These are phyloP conservation scores for Mycena filopes DNA, from an alignment of 768 basidiomycete genomes.

Conservation along the genomic window DNA sequence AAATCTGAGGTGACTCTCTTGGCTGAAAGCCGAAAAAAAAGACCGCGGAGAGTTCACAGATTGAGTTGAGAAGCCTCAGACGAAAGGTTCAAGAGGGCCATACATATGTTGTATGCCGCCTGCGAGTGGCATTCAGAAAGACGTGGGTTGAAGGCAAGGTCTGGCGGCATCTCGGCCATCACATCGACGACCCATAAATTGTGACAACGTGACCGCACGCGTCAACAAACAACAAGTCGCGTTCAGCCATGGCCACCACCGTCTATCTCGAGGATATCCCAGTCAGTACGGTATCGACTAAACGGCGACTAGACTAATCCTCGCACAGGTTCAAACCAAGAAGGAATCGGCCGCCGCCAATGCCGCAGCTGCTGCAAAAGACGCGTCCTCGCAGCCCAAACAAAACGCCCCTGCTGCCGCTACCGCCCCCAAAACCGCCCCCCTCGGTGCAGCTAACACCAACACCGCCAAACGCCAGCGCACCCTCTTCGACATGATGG, in stretches of 20 bases:
- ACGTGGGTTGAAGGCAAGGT: no score
- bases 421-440: slow-evolving; percentile 21
- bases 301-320: neutral
- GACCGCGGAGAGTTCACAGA: no score
- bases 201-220: slow-evolving; percentile 8
- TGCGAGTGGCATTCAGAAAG: no score
- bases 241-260: slow-evolving; percentile 20
- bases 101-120: no score
- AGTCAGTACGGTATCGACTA: neutral
- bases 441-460: slow-evolving; percentile 27
- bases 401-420: slow-evolving; percentile 40
- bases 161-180: no score
- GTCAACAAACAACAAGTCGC: neutral
- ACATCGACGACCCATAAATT: neutral
- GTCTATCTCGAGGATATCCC: slow-evolving; percentile 50
- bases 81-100: no score
- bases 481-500: slow-evolving; percentile 71
- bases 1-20: no score
- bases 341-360: neutral
- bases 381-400: slow-evolving; percentile 40
- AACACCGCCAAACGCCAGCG: slow-evolving; percentile 63
- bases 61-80: no score
- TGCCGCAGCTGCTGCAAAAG: neutral
- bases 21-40: no score
- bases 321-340: slow-evolving; percentile 6